A percentile compares a stretch with the other conserved stretches of the same genome.
These are phyloP conservation scores for Stagonosporopsis cucurbitacearum DNA, from an alignment of 2,329 filamentous ascomycete genomes.

Conservation along the genomic window DNA sequence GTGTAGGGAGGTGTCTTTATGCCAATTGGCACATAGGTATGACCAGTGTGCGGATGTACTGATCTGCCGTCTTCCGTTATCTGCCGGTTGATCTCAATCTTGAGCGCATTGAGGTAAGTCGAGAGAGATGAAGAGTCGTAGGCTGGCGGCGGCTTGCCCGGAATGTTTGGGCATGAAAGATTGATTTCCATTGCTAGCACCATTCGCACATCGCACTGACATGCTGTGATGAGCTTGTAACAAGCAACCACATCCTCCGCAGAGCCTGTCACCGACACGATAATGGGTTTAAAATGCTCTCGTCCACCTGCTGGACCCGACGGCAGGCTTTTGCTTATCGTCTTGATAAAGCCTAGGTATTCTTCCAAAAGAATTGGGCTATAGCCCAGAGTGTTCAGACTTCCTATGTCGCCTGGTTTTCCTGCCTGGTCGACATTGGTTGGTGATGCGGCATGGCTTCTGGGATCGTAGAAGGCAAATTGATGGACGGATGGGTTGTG, in stretches of 20 bases:
- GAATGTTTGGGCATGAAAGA: constrained; percentile 79
- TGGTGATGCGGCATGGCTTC: constrained; percentile 37
- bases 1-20: constrained; percentile 82
- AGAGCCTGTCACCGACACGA: constrained; percentile 74
- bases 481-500: constrained; percentile 68
- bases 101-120: constrained; percentile 62
- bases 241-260: constrained; percentile 63
- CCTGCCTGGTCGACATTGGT: constrained; percentile 27
- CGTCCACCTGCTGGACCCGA: not conserved
- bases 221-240: constrained; percentile 58
- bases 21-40: constrained; percentile 58
- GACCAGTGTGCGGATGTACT: constrained; percentile 12
- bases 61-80: constrained; percentile 5
- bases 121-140: constrained; percentile 63
- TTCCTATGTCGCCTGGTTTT: constrained; percentile 36
- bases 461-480: constrained; percentile 68
- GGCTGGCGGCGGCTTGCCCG: constrained; percentile 70
- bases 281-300: constrained; percentile 62
- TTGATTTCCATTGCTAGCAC: constrained; percentile 76
- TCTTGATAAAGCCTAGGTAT: constrained; percentile 65
- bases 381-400: constrained; percentile 76
- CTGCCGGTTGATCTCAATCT: constrained; percentile 36
- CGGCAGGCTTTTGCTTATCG: constrained; percentile 50
- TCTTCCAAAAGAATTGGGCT: constrained; percentile 66
- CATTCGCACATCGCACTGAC: constrained; percentile 47